Percentiles rank a stretch among this genome's conserved stretches.
These are phyloP conservation scores for Auriscalpium vulgare DNA, from an alignment of 768 basidiomycete species.

Conservation along the genomic window DNA sequence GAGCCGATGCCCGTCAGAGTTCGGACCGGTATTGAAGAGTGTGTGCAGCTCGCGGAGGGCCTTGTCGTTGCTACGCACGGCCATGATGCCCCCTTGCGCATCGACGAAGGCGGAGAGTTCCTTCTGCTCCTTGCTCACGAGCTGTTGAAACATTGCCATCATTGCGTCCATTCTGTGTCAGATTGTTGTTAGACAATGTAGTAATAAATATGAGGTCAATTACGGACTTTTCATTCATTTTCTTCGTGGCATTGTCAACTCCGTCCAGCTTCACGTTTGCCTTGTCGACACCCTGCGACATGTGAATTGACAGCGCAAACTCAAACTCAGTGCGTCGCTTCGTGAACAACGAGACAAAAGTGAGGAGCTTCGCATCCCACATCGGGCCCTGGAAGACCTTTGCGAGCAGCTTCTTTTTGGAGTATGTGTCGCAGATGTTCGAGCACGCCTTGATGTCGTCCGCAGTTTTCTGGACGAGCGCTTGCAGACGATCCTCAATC, in stretches of 20 bases:
- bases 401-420: constrained; percentile 19
- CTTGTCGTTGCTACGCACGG: constrained; percentile 12
- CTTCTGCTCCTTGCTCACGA: constrained; percentile 4
- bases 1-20: not conserved
- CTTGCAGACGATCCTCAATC: constrained; percentile 26
- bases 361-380: constrained; percentile 20
- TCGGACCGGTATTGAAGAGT: constrained; percentile 6
- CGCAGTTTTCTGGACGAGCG: constrained; percentile 17
- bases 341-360: constrained; percentile 18
- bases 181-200: too few relatives aligned
- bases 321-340: constrained; percentile 17
- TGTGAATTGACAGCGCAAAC: constrained; percentile 22
- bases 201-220: not conserved
- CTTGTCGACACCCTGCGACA: constrained; percentile 16
- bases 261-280: constrained; percentile 11
- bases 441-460: constrained; percentile 23
- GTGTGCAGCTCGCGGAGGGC: constrained; percentile 9
- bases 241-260: not conserved
- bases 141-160: constrained; percentile 3
- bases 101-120: constrained; percentile 3
- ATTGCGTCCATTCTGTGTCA: constrained; percentile 6
- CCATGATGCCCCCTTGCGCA: constrained; percentile 15
- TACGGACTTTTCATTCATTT: constrained; percentile 9
- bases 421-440: constrained; percentile 23
- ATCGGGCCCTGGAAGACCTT: constrained; percentile 19